Percentiles rank a stretch among this genome's conserved stretches.
These are phyloP conservation scores for Aspergillus japonicus DNA, from an alignment of 2,329 filamentous ascomycete species.

Conservation along the genomic window DNA sequence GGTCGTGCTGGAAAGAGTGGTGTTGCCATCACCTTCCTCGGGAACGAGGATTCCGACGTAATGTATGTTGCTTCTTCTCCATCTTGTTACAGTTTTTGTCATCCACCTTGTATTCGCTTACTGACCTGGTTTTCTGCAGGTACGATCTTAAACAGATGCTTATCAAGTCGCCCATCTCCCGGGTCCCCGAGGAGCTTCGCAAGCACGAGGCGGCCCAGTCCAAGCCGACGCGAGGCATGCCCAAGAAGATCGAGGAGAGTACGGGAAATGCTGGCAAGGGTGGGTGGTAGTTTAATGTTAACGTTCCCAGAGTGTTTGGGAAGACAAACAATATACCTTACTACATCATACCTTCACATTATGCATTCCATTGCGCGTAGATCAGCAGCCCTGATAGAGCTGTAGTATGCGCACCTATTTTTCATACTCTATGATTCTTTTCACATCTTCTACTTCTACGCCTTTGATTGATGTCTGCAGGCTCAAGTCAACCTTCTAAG, in stretches of 20 bases:
- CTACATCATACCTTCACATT: neutral
- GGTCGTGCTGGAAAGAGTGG: slow-evolving; percentile 96
- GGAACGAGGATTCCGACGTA: slow-evolving; percentile 82
- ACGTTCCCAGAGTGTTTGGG: neutral
- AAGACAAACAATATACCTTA: neutral
- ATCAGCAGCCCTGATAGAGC: too few relatives aligned
- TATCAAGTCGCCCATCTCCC: slow-evolving; percentile 80
- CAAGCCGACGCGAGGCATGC: slow-evolving; percentile 56
- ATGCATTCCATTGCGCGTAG: neutral
- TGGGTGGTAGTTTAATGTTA: slow-evolving; percentile 27
- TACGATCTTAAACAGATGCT: slow-evolving; percentile 95
- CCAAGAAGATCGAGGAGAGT: slow-evolving; percentile 49
- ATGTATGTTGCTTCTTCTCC: slow-evolving; percentile 55
- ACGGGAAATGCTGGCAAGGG: slow-evolving; percentile 39
- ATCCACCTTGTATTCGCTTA: slow-evolving; percentile 8
- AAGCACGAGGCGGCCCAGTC: slow-evolving; percentile 91
- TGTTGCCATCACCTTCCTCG: slow-evolving; percentile 93
- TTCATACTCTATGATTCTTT: too few relatives aligned
- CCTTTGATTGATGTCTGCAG: too few relatives aligned
- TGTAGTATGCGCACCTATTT: too few relatives aligned
- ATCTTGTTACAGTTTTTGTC: neutral
- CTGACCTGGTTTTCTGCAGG: slow-evolving; percentile 31
- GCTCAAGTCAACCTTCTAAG: too few relatives aligned
- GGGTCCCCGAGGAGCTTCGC: slow-evolving; percentile 85
- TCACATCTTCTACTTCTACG: too few relatives aligned